Evolutionary conservation across 2,329 filamentous ascomycete genomes (phyloP).

Genomic region (Hypoxylon sp.): DNA sequence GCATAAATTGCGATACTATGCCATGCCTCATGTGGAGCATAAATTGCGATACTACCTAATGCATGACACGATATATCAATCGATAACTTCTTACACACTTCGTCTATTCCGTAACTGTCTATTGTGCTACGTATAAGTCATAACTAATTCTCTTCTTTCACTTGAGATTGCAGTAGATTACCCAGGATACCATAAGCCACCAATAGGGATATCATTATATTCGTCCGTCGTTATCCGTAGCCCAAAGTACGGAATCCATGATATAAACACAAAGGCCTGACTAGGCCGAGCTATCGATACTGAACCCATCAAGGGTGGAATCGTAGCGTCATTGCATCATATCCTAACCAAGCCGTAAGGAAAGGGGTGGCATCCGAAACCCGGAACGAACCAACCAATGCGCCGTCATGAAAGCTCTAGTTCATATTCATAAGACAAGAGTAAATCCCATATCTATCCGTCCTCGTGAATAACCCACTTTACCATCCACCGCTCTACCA

Average conservation of each 20-base stretch:
- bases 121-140: too few species aligned
- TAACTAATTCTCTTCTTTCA: not conserved
- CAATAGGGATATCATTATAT: constrained; percentile 13
- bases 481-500: constrained; percentile 18
- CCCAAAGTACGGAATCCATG: not conserved
- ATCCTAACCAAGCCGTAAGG: constrained; percentile 7
- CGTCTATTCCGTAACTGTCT: too few species aligned
- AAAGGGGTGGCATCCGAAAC: not conserved
- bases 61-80: not conserved
- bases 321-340: constrained; percentile 10
- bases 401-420: constrained; percentile 9
- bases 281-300: constrained; percentile 3
- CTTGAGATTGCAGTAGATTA: not conserved
- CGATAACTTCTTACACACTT: not conserved
- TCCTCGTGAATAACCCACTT: not conserved
- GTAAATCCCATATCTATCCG: not conserved
- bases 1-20: too few species aligned
- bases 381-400: constrained; percentile 3
- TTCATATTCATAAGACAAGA: not conserved
- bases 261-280: not conserved
- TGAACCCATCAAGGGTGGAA: constrained; percentile 12
- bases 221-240: constrained; percentile 1
- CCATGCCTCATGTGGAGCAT: too few species aligned
- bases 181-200: not conserved
- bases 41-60: too few species aligned